Evolutionary conservation across 208 protist genomes (phyloP), one percentile per base, ranked within the genome.

Genomic region (Spongospora subterranea): DNA sequence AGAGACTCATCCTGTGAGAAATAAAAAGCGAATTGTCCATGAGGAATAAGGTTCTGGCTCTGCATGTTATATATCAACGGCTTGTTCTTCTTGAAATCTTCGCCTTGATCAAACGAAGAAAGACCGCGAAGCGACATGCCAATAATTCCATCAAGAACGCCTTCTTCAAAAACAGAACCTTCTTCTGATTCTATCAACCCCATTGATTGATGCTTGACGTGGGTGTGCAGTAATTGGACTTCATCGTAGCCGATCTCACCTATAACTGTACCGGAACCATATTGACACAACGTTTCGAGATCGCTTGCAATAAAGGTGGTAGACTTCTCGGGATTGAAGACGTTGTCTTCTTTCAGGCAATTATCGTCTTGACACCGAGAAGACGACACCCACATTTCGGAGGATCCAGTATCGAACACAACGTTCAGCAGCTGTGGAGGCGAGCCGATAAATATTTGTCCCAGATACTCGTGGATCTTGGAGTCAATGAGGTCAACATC

Each of bases 261-360:
- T 1, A 90, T 93, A 38, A 98, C 93, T 17, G 95, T 94, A 64
- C 97, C 97, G 93, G 94, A 96, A 88, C 97, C 97, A 43, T 99
- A 98, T 93, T 94, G 93, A 91, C 98, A 97, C 41, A 94, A 90
- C 93, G 98, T 98, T 38, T 90, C 64, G 0, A 93, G 95, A 41
- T 97, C 97, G 88, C 98, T 54, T 53, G 54, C 0, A 0, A 46
- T 35, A 66, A 92, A 95, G 0, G 93, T 93, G 41, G n/a, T 40
- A 46, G 93, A 93, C 32, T n/a, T 13, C 17, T n/a, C 0, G 43
- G 43, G 6, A 29, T 41, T 0, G 71, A 91, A 94, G 41, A 6
- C 17, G n/a, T 82, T 6, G 35, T 43, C 35, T 43, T 82, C 71
- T n/a, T 39, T 6, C 71, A 35, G 17, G 71, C 71, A 82, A 20